Conservation (phyloP, 306 rosid species). For the Ochetophila trinervis region DNA sequence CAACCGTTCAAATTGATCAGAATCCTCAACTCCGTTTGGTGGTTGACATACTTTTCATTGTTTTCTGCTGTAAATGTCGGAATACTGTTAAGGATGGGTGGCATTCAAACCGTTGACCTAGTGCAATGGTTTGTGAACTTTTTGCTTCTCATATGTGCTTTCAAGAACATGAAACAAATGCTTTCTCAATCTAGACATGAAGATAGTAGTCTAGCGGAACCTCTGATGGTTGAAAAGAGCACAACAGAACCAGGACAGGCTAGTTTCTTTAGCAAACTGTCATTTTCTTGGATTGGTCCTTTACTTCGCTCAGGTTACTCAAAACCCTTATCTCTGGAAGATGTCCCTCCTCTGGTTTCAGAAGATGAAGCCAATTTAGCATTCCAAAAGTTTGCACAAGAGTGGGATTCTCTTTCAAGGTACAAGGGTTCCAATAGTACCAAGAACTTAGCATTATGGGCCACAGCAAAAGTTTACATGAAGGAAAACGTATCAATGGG, state of each 20-base stretch:
- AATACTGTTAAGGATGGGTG: conserved; percentile 27
- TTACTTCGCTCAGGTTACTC: conserved; percentile 55
- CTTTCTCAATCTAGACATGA: conserved; percentile 16
- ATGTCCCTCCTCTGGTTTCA: conserved; percentile 54
- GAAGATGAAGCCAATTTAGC: conserved; percentile 60
- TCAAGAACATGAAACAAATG: conserved; percentile 31
- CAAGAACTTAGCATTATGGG: conserved; percentile 46
- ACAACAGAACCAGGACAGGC: conserved; percentile 29
- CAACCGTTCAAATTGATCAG: conserved; percentile 39
- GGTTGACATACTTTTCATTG: conserved; percentile 39
- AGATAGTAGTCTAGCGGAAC: conserved; percentile 36
- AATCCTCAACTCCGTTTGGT: conserved; percentile 52
- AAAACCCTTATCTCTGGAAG: conserved; percentile 50
- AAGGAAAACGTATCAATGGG: conserved; percentile 57
- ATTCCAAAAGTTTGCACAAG: conserved; percentile 39
- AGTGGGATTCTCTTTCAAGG: conserved; percentile 46
- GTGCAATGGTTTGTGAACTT: conserved; percentile 40
- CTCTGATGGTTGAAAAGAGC: conserved; percentile 36
- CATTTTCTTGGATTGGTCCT: conserved; percentile 64
- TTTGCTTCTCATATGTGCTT: conserved; percentile 46
- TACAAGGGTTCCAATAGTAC: conserved; percentile 32
- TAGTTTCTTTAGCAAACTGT: conserved; percentile 42
- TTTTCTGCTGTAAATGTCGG: conserved; percentile 46
- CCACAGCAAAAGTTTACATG: conserved; percentile 39
- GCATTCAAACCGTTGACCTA: conserved; percentile 30